A percentile compares a stretch with the other conserved stretches of the same genome.
phyloP scores from a whole-genome alignment of 345 rosid species.

The Clausena lansium region DNA sequence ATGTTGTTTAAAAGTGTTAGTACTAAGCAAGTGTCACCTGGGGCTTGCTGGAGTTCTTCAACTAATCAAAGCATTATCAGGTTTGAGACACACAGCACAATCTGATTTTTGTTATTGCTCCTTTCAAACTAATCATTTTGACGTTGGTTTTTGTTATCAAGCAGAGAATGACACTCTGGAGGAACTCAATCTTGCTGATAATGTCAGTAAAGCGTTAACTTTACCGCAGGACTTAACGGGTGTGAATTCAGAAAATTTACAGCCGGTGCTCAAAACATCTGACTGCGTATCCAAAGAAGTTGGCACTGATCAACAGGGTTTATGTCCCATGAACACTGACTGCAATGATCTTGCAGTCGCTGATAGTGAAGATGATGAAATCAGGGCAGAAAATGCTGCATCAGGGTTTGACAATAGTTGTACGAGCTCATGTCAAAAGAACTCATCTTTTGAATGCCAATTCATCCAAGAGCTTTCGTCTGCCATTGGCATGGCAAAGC shows the following conservation, averaged over 20 bases:
- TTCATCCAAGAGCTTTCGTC: slow-evolving; percentile 48
- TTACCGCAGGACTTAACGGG: slow-evolving; percentile 18
- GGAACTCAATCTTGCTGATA: slow-evolving; percentile 76
- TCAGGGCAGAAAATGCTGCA: slow-evolving; percentile 29
- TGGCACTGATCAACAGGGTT: slow-evolving; percentile 20
- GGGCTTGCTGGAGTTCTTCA: slow-evolving; percentile 64
- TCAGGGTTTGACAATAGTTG: slow-evolving; percentile 42
- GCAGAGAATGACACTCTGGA: slow-evolving; percentile 66
- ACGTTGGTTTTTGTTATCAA: slow-evolving; percentile 3
- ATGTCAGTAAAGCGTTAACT: slow-evolving; percentile 31
- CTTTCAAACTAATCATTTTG: background rate
- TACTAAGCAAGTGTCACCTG: slow-evolving; percentile 70
- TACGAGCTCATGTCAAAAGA: slow-evolving; percentile 47
- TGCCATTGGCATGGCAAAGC: slow-evolving; percentile 63
- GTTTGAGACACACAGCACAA: slow-evolving; percentile 31
- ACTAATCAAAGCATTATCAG: slow-evolving; percentile 70
- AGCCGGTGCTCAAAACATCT: slow-evolving; percentile 20
- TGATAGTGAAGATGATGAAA: slow-evolving; percentile 75
- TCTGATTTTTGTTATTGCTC: background rate
- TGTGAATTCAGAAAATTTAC: slow-evolving; percentile 21
- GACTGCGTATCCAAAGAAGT: slow-evolving; percentile 20
- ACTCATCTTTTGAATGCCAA: slow-evolving; percentile 33
- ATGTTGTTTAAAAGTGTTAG: slow-evolving; percentile 59
- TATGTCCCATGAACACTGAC: slow-evolving; percentile 38
- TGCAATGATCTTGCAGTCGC: slow-evolving; percentile 66